Evolutionary conservation across 2,329 filamentous ascomycete genomes (phyloP), one percentile per base, ranked within the genome.

Genomic region (Phialophora macrospora): DNA sequence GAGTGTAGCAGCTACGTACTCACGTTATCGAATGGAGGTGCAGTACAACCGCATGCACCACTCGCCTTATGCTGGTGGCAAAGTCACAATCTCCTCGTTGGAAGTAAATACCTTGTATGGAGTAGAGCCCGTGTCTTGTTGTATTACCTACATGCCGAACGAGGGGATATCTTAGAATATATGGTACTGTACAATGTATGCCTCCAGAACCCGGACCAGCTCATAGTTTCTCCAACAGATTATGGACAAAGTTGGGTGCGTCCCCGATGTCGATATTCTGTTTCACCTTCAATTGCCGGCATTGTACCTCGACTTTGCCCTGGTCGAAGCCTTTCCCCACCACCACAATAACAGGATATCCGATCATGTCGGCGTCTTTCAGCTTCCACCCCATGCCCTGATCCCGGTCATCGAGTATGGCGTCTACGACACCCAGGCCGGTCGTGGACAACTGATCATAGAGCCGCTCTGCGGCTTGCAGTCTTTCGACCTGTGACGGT

Each of bases 341-440:
- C 1, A 97, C 83, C 12, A 97, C 82, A 8, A 94, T 83, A 12
- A 98, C 82, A 0, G 94, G 94, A 75, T 96, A 97, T 2, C 95
- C 95, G 62, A 94, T 87, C 64, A 95, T 76, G 76, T 98, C 93
- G 0, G 94, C 95, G 78, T 99, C 95, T 44, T 87, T 88, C 74
- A 98, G 81, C 77, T 96, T 98, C 91, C 92, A 97, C 2, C 87
- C 85, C 67, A 97, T 82, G 1, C 84, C 81, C 71, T 87, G 84
- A 30, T 80, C 77, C 11, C 90, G 83, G 77, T 97, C 93, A 75
- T 96, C 93, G 0, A 96, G 77, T 2, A 92, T 82, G 2, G 85
- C 80, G 74, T 96, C 92, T 5, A 90, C 67, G 1, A 71, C 67
- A 24, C 26, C 52, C 12, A 20, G 38, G 14, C 68, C 66, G 5